Conservation (phyloP, 1,284 basidiomycete genomes). For the Apiotrichum laibachii region DNA sequence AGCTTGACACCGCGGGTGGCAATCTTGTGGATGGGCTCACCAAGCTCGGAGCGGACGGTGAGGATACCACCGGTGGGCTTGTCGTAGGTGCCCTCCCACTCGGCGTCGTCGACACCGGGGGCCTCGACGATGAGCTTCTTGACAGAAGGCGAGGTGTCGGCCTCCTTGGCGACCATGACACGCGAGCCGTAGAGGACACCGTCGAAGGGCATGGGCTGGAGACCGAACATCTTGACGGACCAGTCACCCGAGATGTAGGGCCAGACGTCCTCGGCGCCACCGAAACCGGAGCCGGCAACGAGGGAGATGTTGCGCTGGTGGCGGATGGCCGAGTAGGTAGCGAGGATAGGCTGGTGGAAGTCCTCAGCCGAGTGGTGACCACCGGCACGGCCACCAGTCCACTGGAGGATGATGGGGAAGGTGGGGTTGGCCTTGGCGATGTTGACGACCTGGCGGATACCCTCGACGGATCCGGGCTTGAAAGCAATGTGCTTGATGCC, state of each 20-base stretch:
- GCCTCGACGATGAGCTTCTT: slow-evolving; percentile 96
- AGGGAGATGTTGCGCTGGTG: slow-evolving; percentile 84
- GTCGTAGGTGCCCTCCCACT: slow-evolving; percentile 93
- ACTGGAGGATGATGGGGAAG: slow-evolving; percentile 97
- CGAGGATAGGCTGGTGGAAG: slow-evolving; percentile 92
- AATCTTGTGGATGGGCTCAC: slow-evolving; percentile 98
- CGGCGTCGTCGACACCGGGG: slow-evolving; percentile 81
- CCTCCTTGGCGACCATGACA: slow-evolving; percentile 98
- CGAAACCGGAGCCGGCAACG: slow-evolving; percentile 95
- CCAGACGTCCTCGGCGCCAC: slow-evolving; percentile 92
- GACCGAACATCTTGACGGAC: slow-evolving; percentile 74
- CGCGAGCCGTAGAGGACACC: slow-evolving; percentile 94
- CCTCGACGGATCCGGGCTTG: slow-evolving; percentile 96
- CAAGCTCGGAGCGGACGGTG: slow-evolving; percentile 95
- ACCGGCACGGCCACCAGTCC: slow-evolving; percentile 99
- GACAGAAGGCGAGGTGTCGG: slow-evolving; percentile 87
- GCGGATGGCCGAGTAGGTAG: slow-evolving; percentile 86
- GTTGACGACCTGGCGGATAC: slow-evolving; percentile 93
- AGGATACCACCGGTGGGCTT: slow-evolving; percentile 94
- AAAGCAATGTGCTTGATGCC: slow-evolving; percentile 94
- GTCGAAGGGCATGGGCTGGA: slow-evolving; percentile 98
- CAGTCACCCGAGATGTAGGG: slow-evolving; percentile 96
- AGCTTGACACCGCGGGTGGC: slow-evolving; percentile 93
- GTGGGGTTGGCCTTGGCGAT: slow-evolving; percentile 92
- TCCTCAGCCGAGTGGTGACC: slow-evolving; percentile 98